Evolutionary conservation across 78 protist species (phyloP), one percentile per base, ranked within the genome.

Genomic region (Dictyostelium capitatum): DNA sequence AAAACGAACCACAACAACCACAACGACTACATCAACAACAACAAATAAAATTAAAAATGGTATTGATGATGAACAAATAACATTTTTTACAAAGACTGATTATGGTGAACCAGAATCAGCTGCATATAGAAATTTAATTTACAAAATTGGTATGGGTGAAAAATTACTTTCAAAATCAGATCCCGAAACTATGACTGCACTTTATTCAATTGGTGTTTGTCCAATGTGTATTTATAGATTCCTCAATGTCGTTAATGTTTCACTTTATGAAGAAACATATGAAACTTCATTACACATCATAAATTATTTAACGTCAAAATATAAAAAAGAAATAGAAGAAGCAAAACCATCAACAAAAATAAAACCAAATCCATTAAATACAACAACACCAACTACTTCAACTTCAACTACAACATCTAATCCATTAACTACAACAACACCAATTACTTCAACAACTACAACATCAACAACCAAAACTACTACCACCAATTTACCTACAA

Each of bases 181-280:
- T 65, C 6, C n/a, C 14, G 23, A 20, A 41, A 72, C 37, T 3
- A 41, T 72, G 5, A 19, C 17, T 41, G 25, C 41, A 72, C 43
- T 43, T 12, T 0, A 43, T 43, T 25, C 48, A 15, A 72, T 41
- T 37, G 47, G 47, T 7, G 48, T 72, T 72, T 72, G 79, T 46
- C 48, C 79, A 72, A 72, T 51, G 43, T 72, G 79, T 72, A 43
- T 32, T 8, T 72, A 41, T 20, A 72, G 79, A 72, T 72, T 72
- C 56, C 19, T 72, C 20, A 41, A 30, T 41, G 17, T 43, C 5
- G 43, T 15, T 20, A 54, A 72, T 4, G 37, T 72, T 6, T 30
- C 79, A 43, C 10, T 43, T 20, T 72, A 72, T 41, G 54, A 72
- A 72, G 79, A 72, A 72, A 14, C 48, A 0, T 72, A 17, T 46